These are phyloP conservation scores for Plasmodium chabaudi DNA, from an alignment of 169 alveolate genomes.

Conservation along the genomic window DNA sequence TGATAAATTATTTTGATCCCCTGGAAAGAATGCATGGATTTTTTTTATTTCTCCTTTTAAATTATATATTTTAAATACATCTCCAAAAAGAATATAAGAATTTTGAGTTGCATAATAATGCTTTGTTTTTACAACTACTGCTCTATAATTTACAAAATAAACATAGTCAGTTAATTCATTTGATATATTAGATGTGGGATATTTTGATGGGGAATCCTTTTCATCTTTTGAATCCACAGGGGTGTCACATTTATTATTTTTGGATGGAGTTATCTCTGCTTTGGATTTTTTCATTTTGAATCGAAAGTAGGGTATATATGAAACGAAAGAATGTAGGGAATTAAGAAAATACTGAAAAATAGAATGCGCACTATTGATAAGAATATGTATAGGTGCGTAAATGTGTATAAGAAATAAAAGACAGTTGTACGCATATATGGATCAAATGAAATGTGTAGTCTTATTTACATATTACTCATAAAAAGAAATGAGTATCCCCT, in stretches of 20 bases:
- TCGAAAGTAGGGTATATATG: background rate
- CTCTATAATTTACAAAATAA: slow-evolving; percentile 62
- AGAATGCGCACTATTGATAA: background rate
- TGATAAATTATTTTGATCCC: slow-evolving; percentile 54
- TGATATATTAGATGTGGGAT: background rate
- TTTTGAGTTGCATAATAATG: slow-evolving; percentile 59
- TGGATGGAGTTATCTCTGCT: slow-evolving; percentile 18
- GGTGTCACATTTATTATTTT: slow-evolving; percentile 32
- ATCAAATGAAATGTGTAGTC: no score
- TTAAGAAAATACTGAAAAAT: no score
- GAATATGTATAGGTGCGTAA: background rate
- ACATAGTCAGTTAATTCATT: slow-evolving; percentile 23
- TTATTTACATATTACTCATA: no score
- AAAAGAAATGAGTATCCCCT: no score
- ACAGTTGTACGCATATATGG: background rate
- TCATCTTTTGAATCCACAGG: slow-evolving; percentile 9
- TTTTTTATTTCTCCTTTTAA: slow-evolving; percentile 65
- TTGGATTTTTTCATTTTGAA: slow-evolving; percentile 30
- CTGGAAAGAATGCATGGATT: slow-evolving; percentile 67
- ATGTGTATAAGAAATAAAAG: background rate
- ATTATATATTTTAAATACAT: slow-evolving; percentile 64
- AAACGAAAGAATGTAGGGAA: background rate
- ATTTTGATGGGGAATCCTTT: background rate
- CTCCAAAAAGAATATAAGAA: slow-evolving; percentile 63
- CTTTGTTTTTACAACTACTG: slow-evolving; percentile 57